Conservation (phyloP, 1,284 basidiomycete genomes). For the Cutaneotrichosporon daszewskae region DNA sequence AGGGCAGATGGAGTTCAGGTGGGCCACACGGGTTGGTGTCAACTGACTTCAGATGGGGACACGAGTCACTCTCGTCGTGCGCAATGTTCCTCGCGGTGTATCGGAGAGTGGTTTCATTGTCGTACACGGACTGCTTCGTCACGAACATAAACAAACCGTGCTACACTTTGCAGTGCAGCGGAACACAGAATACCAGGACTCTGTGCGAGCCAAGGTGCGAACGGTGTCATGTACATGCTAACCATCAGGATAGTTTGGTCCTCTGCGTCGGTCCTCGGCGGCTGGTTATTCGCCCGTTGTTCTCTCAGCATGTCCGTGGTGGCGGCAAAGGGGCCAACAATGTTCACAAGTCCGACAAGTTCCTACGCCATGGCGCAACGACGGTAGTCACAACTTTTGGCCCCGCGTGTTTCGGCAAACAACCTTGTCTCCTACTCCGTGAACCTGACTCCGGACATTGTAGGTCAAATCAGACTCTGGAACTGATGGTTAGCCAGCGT, state of each 20-base stretch:
- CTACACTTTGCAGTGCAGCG: constrained; percentile 89
- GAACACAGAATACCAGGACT: constrained; percentile 88
- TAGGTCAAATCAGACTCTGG: neutral
- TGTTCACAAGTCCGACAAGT: constrained; percentile 96
- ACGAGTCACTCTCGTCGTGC: constrained; percentile 67
- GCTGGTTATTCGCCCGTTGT: constrained; percentile 76
- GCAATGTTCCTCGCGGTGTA: constrained; percentile 63
- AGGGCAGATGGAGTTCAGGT: constrained; percentile 67
- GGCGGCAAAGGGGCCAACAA: constrained; percentile 89
- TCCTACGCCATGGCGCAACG: constrained; percentile 73
- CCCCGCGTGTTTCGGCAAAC: constrained; percentile 82
- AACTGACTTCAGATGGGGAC: constrained; percentile 59
- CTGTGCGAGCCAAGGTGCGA: constrained; percentile 80
- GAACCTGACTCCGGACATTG: neutral
- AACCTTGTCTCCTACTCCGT: constrained; percentile 64
- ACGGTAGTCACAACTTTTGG: constrained; percentile 81
- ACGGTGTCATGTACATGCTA: neutral
- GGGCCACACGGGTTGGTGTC: constrained; percentile 29
- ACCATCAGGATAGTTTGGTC: constrained; percentile 70
- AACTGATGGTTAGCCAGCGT: constrained; percentile 38
- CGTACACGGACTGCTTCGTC: constrained; percentile 78
- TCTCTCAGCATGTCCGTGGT: constrained; percentile 84
- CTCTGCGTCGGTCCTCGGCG: constrained; percentile 85
- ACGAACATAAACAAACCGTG: constrained; percentile 94
- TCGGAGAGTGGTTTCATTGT: constrained; percentile 59